A percentile compares a stretch with the other conserved stretches of the same genome.
Conservation (phyloP, 495 filamentous ascomycete species). For the Penicillium psychrofluorescens region DNA sequence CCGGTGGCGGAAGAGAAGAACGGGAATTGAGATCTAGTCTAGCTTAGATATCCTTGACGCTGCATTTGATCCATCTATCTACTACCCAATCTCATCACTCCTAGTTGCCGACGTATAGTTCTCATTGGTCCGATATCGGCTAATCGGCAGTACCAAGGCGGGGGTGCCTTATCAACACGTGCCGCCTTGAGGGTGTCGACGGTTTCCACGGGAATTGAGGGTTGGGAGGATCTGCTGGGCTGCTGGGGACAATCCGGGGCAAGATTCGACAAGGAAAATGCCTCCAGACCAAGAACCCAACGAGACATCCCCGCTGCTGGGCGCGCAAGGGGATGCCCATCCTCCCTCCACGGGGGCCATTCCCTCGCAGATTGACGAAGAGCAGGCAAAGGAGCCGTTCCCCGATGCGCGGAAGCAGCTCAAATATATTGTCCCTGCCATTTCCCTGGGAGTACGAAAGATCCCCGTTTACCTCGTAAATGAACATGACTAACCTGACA, state of each 20-base stretch:
- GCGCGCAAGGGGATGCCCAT: conserved; percentile 13
- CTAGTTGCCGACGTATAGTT: not conserved
- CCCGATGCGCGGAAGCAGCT: conserved; percentile 26
- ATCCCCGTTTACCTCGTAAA: not conserved
- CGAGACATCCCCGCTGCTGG: conserved; percentile 40
- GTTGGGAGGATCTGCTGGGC: too few species aligned
- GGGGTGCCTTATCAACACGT: conserved; percentile 16
- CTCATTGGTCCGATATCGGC: conserved; percentile 1
- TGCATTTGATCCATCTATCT: too few species aligned
- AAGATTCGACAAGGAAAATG: conserved; percentile 11
- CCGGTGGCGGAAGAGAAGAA: conserved; percentile 23
- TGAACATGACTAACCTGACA: not conserved
- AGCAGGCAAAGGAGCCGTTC: conserved; percentile 19
- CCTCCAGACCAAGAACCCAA: conserved; percentile 17
- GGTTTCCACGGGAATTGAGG: not conserved
- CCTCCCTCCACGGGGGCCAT: conserved; percentile 21
- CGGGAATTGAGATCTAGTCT: conserved; percentile 3
- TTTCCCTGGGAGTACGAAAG: conserved; percentile 45
- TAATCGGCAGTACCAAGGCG: conserved; percentile 1
- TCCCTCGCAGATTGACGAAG: conserved; percentile 13
- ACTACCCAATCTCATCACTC: too few species aligned
- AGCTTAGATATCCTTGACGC: too few species aligned
- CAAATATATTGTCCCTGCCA: conserved; percentile 41
- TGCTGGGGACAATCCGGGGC: not conserved
- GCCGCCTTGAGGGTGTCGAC: not conserved